These are phyloP conservation scores for Chalciporus pseudorubinellus DNA, from an alignment of 768 basidiomycete genomes.

Conservation along the genomic window DNA sequence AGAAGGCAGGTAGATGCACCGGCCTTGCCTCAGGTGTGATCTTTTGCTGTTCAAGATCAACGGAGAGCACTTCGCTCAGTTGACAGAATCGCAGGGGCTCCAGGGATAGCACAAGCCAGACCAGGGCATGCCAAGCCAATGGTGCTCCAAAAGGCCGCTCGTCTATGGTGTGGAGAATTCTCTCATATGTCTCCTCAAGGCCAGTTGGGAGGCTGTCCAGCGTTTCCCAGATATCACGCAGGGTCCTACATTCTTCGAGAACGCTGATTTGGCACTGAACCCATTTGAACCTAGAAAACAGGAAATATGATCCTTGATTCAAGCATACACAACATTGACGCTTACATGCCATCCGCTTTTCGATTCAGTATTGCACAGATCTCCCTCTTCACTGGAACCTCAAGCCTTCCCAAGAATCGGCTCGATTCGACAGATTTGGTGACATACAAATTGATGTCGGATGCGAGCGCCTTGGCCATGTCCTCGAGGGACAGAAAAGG, in stretches of 20 bases:
- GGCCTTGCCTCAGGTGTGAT: background rate
- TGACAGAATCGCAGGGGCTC: constrained; percentile 7
- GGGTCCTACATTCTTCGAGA: background rate
- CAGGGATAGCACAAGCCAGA: constrained; percentile 12
- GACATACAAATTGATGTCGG: constrained; percentile 12
- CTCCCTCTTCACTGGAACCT: constrained; percentile 3
- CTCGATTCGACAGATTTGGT: constrained; percentile 10
- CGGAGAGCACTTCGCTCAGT: constrained; percentile 8
- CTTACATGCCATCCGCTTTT: constrained; percentile 24
- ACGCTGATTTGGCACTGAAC: constrained; percentile 5
- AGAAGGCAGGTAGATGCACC: background rate
- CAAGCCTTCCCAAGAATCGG: constrained; percentile 1
- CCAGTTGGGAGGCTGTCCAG: constrained; percentile 14
- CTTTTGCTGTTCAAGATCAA: constrained; percentile 1
- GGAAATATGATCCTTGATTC: background rate
- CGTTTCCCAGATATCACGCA: background rate
- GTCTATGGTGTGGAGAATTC: constrained; percentile 17
- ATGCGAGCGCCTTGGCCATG: background rate
- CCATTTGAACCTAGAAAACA: constrained; percentile 5
- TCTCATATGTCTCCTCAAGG: constrained; percentile 21
- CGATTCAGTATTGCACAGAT: constrained; percentile 4
- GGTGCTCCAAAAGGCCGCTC: background rate
- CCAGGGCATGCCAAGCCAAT: constrained; percentile 5
- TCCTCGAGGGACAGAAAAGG: constrained; percentile 12
- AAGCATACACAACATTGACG: background rate